Evolutionary conservation across 257 asterid genomes (phyloP), one percentile per base, ranked within the genome.

Genomic region (Solanum megistacrolobum): DNA sequence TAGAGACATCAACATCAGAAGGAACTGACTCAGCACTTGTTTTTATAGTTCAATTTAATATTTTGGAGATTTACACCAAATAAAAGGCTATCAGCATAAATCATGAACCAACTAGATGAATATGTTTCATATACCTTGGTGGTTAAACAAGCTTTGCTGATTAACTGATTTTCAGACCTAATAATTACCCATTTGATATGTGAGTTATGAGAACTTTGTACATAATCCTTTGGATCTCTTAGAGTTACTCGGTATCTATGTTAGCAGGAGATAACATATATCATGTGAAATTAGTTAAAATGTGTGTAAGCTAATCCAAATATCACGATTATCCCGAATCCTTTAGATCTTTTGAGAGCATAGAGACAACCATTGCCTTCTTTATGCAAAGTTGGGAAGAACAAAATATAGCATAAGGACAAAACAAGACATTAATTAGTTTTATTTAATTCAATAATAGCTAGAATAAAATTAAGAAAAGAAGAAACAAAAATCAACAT

Each of bases 141-240:
- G 32, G 88, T 88, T 88, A 88, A 88, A 83, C 89, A 36, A 68
- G 82, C n/a, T 72, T 73, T 83, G 65, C 31, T 58, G 38, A 32
- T 36, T 23, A 58, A 23, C 74, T 20, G 36, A 58, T 34, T 23
- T 84, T 60, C 55, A 60, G 76, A 83, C 89, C 89, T 88, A 58
- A 83, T 88, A 39, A 83, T 83, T 88, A 69, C 39, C 79, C 36
- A 25, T 83, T 88, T 83, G 81, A 88, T 35, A 16, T 55, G 81
- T 68, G 58, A 83, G 65, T 36, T 27, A 10, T 66, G 21, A 83
- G 83, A 52, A 29, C 11, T 32, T 20, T 83, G 21, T 31, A 83
- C 73, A 83, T 18, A 83, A 21, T 23, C 32, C 55, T 27, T 78
- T 79, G 48, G 10, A 39, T 81, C 31, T 21, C 46, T 52, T 21